A percentile compares a stretch with the other conserved stretches of the same genome.
Conservation (phyloP, 2,329 filamentous ascomycete species). For the Pseudocercospora crystallina region DNA sequence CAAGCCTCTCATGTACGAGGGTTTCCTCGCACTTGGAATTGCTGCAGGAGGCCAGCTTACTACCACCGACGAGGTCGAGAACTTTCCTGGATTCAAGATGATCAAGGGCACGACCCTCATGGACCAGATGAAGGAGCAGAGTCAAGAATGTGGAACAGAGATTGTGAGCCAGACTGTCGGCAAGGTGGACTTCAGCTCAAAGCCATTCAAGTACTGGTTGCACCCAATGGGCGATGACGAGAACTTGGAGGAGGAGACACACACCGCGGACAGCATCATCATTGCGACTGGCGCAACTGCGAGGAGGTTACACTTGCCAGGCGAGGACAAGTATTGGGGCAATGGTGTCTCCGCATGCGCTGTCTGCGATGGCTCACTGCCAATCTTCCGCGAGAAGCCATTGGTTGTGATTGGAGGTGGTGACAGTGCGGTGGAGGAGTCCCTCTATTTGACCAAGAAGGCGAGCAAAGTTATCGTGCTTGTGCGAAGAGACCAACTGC, state of each 20-base stretch:
- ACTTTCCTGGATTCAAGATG: constrained; percentile 92
- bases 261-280: constrained; percentile 90
- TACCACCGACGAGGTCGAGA: constrained; percentile 97
- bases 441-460: constrained; percentile 96
- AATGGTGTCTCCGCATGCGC: constrained; percentile 95
- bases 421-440: constrained; percentile 95
- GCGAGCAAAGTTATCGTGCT: constrained; percentile 92
- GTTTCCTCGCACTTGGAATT: constrained; percentile 95
- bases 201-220: constrained; percentile 86
- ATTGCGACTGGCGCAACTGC: constrained; percentile 95
- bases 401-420: constrained; percentile 95
- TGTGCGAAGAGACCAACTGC: constrained; percentile 80
- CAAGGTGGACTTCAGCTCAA: constrained; percentile 77
- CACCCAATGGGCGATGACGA: constrained; percentile 77
- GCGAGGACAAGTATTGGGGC: constrained; percentile 97
- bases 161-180: constrained; percentile 91
- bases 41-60: constrained; percentile 95
- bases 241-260: constrained; percentile 62
- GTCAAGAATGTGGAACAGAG: constrained; percentile 84
- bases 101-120: constrained; percentile 88
- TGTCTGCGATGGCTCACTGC: constrained; percentile 94
- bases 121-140: constrained; percentile 93
- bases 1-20: constrained; percentile 94
- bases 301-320: constrained; percentile 74
- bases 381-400: constrained; percentile 96